Evolutionary conservation across 2,329 filamentous ascomycete genomes (phyloP), one percentile per base, ranked within the genome.

Genomic region (Fusarium phyllophilum): DNA sequence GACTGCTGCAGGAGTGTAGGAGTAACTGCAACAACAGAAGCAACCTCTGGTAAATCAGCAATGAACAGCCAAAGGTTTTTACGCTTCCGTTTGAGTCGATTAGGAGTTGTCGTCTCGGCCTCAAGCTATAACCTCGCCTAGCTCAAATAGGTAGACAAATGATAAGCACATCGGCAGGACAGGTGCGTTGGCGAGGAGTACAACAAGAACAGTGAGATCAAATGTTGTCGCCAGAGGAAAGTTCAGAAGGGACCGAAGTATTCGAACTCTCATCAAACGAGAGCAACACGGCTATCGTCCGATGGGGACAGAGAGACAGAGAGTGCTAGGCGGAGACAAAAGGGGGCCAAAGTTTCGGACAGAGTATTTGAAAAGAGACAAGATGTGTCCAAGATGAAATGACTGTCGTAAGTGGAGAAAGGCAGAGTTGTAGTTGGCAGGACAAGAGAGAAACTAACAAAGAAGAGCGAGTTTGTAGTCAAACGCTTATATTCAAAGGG

Each of bases 1-100:
- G 63, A 62, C 74, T 64, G 66, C 73, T 72, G 74, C 69, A 68
- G 69, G 49, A 73, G 71, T 38, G 51, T 31, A 60, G 49, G 55
- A 52, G 41, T 52, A 67, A 49, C 48, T 45, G n/a, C 26, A 46
- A 65, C 48, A 62, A 70, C 44, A 55, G 46, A 56, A 34, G 46
- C 18, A 56, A 46, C 56, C n/a, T 29, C 29, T 33, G 36, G 55
- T 44, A 42, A 38, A 62, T 42, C 41, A 51, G 65, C 56, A 51
- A 70, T 66, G 55, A 62, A 48, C 44, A 55, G 56, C 55, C 44
- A 55, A 60, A 49, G 38, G 24, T 52, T 63, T 41, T 52, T 60
- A 36, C 42, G 48, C 36, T 52, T 41, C 29, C 41, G 51, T 26
- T 72, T 57, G 59, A 56, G 44, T 36, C 20, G 45, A 64, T 56